Percentiles rank a stretch among this genome's conserved stretches.
These are phyloP conservation scores for Trichoderma parareesei DNA, from an alignment of 495 filamentous ascomycete genomes.

Conservation along the genomic window DNA sequence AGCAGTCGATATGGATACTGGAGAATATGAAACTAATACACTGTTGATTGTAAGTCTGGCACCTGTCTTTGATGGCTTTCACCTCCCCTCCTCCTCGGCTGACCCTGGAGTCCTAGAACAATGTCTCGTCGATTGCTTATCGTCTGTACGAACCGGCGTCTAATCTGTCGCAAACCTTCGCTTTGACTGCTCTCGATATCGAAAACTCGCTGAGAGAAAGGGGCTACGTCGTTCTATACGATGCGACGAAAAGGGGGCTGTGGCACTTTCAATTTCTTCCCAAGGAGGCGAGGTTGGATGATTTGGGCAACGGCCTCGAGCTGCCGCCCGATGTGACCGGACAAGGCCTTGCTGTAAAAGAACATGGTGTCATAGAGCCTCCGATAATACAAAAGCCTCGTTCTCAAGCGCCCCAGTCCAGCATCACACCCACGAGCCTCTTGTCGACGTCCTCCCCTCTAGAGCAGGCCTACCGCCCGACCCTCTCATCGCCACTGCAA, in stretches of 20 bases:
- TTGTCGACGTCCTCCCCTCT: conserved; percentile 38
- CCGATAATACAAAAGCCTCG: conserved; percentile 34
- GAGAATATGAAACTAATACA: conserved; percentile 46
- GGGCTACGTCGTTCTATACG: conserved; percentile 43
- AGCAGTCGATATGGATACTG: conserved; percentile 41
- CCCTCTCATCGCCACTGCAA: conserved; percentile 13
- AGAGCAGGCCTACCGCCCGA: conserved; percentile 29
- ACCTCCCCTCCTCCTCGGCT: conserved; percentile 11
- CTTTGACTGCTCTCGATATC: conserved; percentile 33
- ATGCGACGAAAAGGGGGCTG: conserved; percentile 37
- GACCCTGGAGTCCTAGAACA: conserved; percentile 31
- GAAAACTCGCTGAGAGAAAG: conserved; percentile 39
- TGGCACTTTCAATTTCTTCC: conserved; percentile 41
- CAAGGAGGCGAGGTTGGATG: conserved; percentile 22
- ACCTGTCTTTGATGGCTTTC: background rate
- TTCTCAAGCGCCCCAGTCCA: conserved; percentile 26
- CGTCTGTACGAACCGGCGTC: conserved; percentile 39
- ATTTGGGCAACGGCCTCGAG: conserved; percentile 24
- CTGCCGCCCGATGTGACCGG: conserved; percentile 31
- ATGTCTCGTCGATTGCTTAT: conserved; percentile 36
- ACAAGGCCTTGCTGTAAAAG: conserved; percentile 29
- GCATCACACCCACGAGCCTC: conserved; percentile 40
- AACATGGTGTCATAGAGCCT: conserved; percentile 40
- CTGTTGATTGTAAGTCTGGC: conserved; percentile 35
- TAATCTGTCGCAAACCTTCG: conserved; percentile 29